Percentiles rank a stretch among this genome's conserved stretches.
Evolutionary conservation across 2,329 filamentous ascomycete genomes (phyloP).

Genomic region (Fusarium chlamydosporum): DNA sequence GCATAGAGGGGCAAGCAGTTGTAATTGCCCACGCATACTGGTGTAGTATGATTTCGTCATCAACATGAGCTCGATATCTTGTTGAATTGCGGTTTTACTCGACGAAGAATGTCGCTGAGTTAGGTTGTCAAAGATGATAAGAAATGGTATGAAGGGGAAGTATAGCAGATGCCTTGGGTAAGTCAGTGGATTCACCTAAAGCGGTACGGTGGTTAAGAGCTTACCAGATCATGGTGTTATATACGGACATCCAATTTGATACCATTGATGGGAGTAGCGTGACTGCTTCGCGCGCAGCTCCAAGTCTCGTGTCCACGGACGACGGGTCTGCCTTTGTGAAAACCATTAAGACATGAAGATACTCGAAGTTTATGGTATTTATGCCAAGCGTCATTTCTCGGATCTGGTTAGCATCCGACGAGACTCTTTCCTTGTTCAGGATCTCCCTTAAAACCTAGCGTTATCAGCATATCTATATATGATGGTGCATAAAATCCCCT

Average conservation of each 20-base stretch:
- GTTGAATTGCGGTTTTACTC: rapidly evolving
- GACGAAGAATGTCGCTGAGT: background rate
- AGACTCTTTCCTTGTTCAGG: background rate
- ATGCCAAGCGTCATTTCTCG: conserved; percentile 24
- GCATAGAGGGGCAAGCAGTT: background rate
- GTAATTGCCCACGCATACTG: conserved; percentile 5
- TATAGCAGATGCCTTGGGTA: conserved; percentile 13
- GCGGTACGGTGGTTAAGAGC: rapidly evolving
- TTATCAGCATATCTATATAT: background rate
- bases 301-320: background rate
- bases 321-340: background rate
- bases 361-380: conserved; percentile 12
- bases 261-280: conserved; percentile 16
- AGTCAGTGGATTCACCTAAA: background rate
- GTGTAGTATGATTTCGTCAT: conserved; percentile 4
- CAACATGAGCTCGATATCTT: conserved; percentile 1
- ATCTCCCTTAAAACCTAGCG: background rate
- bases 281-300: conserved; percentile 5
- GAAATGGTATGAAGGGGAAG: conserved; percentile 23
- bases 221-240: conserved; percentile 26
- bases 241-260: conserved; percentile 18
- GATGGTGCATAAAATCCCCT: too few relatives aligned
- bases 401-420: background rate
- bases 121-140: conserved; percentile 23
- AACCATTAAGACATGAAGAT: background rate